A percentile compares a stretch with the other conserved stretches of the same genome.
Conservation (phyloP, 805 yeast genomes). For the Spathaspora girioi region DNA sequence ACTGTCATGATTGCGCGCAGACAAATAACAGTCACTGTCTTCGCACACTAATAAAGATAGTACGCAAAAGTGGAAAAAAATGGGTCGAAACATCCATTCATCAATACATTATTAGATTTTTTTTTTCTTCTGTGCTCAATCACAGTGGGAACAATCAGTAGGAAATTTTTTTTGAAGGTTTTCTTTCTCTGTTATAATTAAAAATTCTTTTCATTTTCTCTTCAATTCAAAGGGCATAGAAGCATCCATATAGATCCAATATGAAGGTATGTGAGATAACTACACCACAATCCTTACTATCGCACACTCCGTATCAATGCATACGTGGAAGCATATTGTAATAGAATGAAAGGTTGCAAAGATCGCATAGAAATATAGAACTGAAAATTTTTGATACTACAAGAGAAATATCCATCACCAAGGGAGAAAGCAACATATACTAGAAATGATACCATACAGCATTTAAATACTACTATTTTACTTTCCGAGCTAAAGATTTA, state of each 20-base stretch:
- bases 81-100: background rate
- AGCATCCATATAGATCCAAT: slow-evolving; percentile 34
- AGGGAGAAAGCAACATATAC: background rate
- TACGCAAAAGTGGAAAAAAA: background rate
- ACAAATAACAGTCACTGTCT: background rate
- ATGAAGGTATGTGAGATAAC: slow-evolving; percentile 39
- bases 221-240: slow-evolving; percentile 11
- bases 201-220: slow-evolving; percentile 3
- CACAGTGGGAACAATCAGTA: background rate
- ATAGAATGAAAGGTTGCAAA: background rate
- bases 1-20: background rate
- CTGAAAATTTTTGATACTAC: background rate
- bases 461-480: background rate
- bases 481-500: background rate
- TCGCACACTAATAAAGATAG: background rate
- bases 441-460: background rate
- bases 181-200: background rate
- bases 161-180: slow-evolving; percentile 3
- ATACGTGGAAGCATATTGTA: background rate
- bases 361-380: background rate
- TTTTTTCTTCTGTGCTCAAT: background rate
- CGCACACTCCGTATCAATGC: background rate
- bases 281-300: background rate
- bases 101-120: background rate
- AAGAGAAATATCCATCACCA: too few relatives aligned